Percentiles rank a stretch among this genome's conserved stretches.
Conservation (phyloP, 257 asterid genomes). For the Euphrasia confusa region DNA sequence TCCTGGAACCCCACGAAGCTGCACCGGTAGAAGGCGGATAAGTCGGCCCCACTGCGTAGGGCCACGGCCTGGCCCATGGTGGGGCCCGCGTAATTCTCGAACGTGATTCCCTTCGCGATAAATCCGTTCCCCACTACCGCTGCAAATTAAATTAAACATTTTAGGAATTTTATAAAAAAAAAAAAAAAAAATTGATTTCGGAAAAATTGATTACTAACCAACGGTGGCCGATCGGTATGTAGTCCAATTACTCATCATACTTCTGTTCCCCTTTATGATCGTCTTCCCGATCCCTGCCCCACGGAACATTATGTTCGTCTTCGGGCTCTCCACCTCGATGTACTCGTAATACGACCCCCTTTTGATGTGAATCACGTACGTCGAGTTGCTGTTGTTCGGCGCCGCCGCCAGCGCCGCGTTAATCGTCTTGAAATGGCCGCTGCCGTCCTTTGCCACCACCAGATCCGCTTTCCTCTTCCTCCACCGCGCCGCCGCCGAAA, state of each 20-base stretch:
- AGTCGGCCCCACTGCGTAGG: too few relatives aligned
- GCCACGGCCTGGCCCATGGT: too few relatives aligned
- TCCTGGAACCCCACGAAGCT: too few relatives aligned
- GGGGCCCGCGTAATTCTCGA: too few relatives aligned
- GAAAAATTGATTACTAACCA: conserved; percentile 43
- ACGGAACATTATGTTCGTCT: conserved; percentile 57
- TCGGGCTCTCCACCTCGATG: conserved; percentile 51
- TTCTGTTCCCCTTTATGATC: conserved; percentile 75
- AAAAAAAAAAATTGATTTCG: too few relatives aligned
- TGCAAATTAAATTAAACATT: too few relatives aligned
- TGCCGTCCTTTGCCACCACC: conserved; percentile 77
- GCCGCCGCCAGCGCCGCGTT: conserved; percentile 57
- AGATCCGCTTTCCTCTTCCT: conserved; percentile 36
- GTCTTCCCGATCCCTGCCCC: conserved; percentile 96
- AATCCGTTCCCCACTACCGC: too few relatives aligned
- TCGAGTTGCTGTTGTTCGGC: conserved; percentile 63
- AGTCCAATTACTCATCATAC: conserved; percentile 89
- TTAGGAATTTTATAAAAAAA: too few relatives aligned
- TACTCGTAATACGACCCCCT: conserved; percentile 83
- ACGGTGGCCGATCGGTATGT: conserved; percentile 90
- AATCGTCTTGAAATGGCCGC: conserved; percentile 71
- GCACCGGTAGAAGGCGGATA: too few relatives aligned
- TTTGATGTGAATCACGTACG: conserved; percentile 79
- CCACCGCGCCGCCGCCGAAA: background rate
- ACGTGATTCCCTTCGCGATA: too few relatives aligned